Base-by-base conservation (phyloP, 805 yeast genomes). In the Torulaspora delbrueckii region DNA sequence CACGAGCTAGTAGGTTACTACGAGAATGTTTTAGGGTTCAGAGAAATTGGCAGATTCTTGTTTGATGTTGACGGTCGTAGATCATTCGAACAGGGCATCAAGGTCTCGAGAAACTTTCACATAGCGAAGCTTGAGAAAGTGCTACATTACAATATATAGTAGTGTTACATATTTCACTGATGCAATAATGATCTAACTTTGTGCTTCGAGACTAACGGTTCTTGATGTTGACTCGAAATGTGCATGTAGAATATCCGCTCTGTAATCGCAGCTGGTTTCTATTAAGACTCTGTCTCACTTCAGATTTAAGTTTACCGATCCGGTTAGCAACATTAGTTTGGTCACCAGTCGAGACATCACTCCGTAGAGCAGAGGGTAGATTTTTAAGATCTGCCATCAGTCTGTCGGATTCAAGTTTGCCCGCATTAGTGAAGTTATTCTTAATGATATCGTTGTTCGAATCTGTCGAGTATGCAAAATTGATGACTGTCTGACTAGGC, bases 1-100 rank as follows among this genome's bases (percentile, higher is more conserved):
- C 86, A 80, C 59, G 54, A 69, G 5, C 59, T 80, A 38, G 73
- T 67, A 2, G 65, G 59, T 2, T 78, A 71, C 57, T 80, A 80
- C 52, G 55, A 59, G 3, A 47, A 56, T 1, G 62, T 63, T 19
- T 69, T 75, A 45, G 71, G 73, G 0, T 80, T 74, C 47, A 39
- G 9, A 1, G 56, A 53, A 25, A 52, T 65, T 0, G 47, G 56
- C 5, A 59, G 58, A 3, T 68, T 48, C 46, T 55, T 43, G 40
- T 49, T 53, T 30, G 59, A 52, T n/a, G 58, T 62, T 8, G 55
- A 56, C 1, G 16, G 35, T 3, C 42, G 56, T 1, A 56, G 56
- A 0, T 51, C 52, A 1, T 45, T 77, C 34, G 77, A 74, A 42
- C 67, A 64, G 8, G 73, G 69, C 1, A 58, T 76, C 10, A 46